A percentile compares a stretch with the other conserved stretches of the same genome.
Conservation (phyloP, 208 protist genomes). For the Willaertia magna region DNA sequence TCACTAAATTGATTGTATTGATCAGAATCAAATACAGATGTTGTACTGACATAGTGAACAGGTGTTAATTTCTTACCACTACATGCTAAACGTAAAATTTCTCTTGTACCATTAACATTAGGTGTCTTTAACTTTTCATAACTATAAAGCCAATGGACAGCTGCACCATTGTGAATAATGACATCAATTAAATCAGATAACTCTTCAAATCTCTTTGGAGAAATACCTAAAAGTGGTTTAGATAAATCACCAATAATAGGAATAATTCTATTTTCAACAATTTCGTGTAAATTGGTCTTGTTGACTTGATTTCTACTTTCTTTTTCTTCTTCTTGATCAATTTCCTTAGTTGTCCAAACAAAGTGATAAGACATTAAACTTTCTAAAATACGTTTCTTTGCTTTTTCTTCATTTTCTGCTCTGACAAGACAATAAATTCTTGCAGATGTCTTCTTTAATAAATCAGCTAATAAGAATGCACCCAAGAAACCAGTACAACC, state of each 20-base stretch:
- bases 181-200: slow-evolving; percentile 23
- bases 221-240: slow-evolving; percentile 27
- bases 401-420: not conserved
- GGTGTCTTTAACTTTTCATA: slow-evolving; percentile 30
- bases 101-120: slow-evolving; percentile 36
- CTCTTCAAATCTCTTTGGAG: slow-evolving; percentile 7
- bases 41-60: slow-evolving; percentile 21
- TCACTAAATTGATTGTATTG: slow-evolving; percentile 12
- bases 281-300: slow-evolving; percentile 20
- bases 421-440: slow-evolving; percentile 26
- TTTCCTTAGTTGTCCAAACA: not conserved
- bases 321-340: slow-evolving; percentile 8
- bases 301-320: slow-evolving; percentile 21
- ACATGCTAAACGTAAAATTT: slow-evolving; percentile 28
- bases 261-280: slow-evolving; percentile 18
- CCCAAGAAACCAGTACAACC: slow-evolving; percentile 38
- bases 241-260: slow-evolving; percentile 25
- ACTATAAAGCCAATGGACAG: slow-evolving; percentile 40
- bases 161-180: slow-evolving; percentile 46
- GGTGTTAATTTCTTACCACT: slow-evolving; percentile 12
- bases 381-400: not conserved
- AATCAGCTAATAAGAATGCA: slow-evolving; percentile 21
- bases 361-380: slow-evolving; percentile 9
- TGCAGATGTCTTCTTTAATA: slow-evolving; percentile 14
- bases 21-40: slow-evolving; percentile 18